These are phyloP conservation scores for Crataegus laevigata DNA, from an alignment of 306 rosid species.

Conservation along the genomic window DNA sequence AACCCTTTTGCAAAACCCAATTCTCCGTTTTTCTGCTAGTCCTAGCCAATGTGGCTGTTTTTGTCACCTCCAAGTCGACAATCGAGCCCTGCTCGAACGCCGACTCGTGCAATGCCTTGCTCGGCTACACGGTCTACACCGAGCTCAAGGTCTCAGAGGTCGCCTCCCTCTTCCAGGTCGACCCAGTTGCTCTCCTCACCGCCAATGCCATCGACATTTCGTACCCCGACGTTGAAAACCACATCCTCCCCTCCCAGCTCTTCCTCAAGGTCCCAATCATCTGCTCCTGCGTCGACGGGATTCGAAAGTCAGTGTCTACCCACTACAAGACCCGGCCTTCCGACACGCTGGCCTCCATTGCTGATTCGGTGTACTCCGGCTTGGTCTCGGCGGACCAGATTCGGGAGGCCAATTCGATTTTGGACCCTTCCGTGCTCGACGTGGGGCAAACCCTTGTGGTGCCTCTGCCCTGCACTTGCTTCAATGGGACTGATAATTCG, in stretches of 20 bases:
- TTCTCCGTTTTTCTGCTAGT: constrained; percentile 10
- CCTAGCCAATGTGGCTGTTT: constrained; percentile 18
- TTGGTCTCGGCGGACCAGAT: constrained; percentile 92
- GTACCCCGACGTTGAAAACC: constrained; percentile 90
- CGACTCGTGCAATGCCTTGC: constrained; percentile 71
- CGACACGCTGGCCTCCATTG: constrained; percentile 68
- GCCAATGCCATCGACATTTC: constrained; percentile 91
- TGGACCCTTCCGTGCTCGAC: constrained; percentile 70
- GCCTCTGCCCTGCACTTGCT: constrained; percentile 95
- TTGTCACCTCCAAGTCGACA: constrained; percentile 60
- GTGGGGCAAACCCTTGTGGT: constrained; percentile 77
- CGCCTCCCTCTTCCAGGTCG: constrained; percentile 83
- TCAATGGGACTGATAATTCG: constrained; percentile 83
- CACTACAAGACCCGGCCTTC: constrained; percentile 77
- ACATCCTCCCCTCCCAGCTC: constrained; percentile 77
- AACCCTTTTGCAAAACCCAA: constrained; percentile 8
- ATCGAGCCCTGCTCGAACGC: constrained; percentile 96
- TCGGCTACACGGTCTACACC: constrained; percentile 89
- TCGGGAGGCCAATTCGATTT: constrained; percentile 71
- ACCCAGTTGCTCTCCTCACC: constrained; percentile 73
- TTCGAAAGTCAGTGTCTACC: constrained; percentile 76
- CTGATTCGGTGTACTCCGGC: constrained; percentile 67
- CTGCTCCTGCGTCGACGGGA: constrained; percentile 89
- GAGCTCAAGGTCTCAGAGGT: constrained; percentile 94
- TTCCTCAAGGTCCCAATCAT: constrained; percentile 72